Base-by-base conservation (phyloP, 129 eudicot species). In the Tagetes erecta region DNA sequence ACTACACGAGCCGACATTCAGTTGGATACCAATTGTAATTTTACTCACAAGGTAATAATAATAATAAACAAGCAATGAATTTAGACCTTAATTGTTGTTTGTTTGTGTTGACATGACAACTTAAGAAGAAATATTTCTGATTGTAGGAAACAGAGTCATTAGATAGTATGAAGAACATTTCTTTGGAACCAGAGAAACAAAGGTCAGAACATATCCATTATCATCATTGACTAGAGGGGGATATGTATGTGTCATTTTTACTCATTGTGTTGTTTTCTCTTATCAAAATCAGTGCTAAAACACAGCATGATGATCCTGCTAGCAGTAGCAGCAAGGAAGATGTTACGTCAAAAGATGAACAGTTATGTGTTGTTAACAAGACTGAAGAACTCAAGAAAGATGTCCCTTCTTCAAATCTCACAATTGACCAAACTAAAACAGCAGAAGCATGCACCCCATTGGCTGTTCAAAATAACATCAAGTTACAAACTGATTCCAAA, bases 11-110 rank as follows among this genome's bases (percentile, higher is more conserved):
- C 86, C 1, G 80, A 20, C 27, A 20, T 90, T 72, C 84, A 86
- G 70, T 76, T 84, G 52, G 88, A 85, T 14, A 90, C 81, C 83
- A 84, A 84, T 42, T 88, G 97, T 72, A 91, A 94, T 78, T 94
- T 88, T 46, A 77, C 72, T 3, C 83, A 84, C 44, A 80, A 75
- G 88, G 89, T 87, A 80, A 37, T 38, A 38, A 44, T 20, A 20
- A 20, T 20, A 20, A 20, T 20, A 20, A 20, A 20, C 27, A 20
- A 20, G 27, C 27, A 20, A 20, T 20, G 27, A 20, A 20, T 20
- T 20, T 20, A 20, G 27, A 20, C 27, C 27, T 20, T 20, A 20
- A 20, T 20, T 20, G 27, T 20, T 20, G 27, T 20, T 20, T 20
- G 27, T 20, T 20, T 20, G 27, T 20, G 27, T 20, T 20, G 27